Percentiles rank a stretch among this genome's conserved stretches.
phyloP scores from a whole-genome alignment of 305 asterid genomes.

The Solanum hybrid region DNA sequence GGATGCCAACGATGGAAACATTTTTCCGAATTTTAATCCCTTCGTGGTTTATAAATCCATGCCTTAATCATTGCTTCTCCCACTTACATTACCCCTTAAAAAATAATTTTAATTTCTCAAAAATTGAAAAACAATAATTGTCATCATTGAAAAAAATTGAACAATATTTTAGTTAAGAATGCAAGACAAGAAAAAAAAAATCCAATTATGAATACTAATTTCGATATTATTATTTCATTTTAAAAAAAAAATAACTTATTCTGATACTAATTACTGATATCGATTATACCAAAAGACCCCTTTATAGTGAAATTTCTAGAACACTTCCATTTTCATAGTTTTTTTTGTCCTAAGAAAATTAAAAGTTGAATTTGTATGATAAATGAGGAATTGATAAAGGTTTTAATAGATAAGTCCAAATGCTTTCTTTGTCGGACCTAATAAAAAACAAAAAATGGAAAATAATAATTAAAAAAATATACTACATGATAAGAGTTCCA shows the following conservation, averaged over 20 bases:
- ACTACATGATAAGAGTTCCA: background rate
- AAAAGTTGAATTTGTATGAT: background rate
- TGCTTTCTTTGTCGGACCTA: background rate
- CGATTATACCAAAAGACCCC: background rate
- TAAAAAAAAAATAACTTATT: background rate
- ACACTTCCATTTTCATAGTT: background rate
- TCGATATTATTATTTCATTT: background rate
- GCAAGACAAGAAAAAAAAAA: background rate
- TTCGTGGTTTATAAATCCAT: background rate
- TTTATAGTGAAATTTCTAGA: background rate
- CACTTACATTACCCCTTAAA: background rate
- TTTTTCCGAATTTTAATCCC: background rate
- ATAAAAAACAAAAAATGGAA: background rate
- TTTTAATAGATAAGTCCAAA: background rate
- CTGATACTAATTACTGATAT: background rate
- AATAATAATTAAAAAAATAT: background rate
- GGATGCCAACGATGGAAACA: slow-evolving; percentile 1
- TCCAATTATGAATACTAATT: background rate
- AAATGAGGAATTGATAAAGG: background rate
- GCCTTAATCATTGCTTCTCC: slow-evolving; percentile 3
- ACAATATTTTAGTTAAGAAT: background rate
- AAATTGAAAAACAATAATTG: background rate
- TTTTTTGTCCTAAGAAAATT: too few relatives aligned
- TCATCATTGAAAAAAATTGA: background rate
- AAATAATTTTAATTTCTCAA: background rate